These are phyloP conservation scores for Fusarium citri DNA, from an alignment of 2,329 filamentous ascomycete species.

Conservation along the genomic window DNA sequence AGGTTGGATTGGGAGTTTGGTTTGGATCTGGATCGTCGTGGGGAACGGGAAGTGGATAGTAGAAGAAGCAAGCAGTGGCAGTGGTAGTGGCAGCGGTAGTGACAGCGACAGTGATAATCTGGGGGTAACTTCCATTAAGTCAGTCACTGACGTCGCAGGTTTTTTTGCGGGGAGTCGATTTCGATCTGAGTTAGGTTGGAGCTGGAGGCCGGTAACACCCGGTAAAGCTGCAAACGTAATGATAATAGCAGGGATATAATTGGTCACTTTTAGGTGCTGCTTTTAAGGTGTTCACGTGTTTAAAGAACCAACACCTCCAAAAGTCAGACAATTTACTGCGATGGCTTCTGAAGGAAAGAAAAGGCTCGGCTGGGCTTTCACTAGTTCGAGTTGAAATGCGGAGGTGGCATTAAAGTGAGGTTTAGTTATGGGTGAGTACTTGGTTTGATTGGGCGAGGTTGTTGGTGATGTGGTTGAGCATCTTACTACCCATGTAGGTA, in stretches of 20 bases:
- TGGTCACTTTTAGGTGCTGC: constrained; percentile 39
- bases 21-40: background rate
- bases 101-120: constrained; percentile 20
- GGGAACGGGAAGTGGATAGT: constrained; percentile 3
- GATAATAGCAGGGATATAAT: constrained; percentile 53
- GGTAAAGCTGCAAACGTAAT: constrained; percentile 33
- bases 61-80: constrained; percentile 9
- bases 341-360: background rate
- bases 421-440: constrained; percentile 9
- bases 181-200: background rate
- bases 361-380: constrained; percentile 32
- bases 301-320: background rate
- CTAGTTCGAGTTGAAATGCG: constrained; percentile 12
- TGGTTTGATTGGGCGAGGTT: constrained; percentile 23
- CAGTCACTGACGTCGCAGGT: constrained; percentile 42
- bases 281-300: constrained; percentile 31
- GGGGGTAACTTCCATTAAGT: constrained; percentile 11
- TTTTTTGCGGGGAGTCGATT: constrained; percentile 24
- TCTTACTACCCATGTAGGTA: background rate
- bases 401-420: constrained; percentile 8
- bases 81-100: background rate
- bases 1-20: background rate
- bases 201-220: constrained; percentile 41
- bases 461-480: constrained; percentile 8
- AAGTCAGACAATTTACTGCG: background rate